phyloP scores from a whole-genome alignment of 2,329 filamentous ascomycete species.

The Grosmannia serpens region DNA sequence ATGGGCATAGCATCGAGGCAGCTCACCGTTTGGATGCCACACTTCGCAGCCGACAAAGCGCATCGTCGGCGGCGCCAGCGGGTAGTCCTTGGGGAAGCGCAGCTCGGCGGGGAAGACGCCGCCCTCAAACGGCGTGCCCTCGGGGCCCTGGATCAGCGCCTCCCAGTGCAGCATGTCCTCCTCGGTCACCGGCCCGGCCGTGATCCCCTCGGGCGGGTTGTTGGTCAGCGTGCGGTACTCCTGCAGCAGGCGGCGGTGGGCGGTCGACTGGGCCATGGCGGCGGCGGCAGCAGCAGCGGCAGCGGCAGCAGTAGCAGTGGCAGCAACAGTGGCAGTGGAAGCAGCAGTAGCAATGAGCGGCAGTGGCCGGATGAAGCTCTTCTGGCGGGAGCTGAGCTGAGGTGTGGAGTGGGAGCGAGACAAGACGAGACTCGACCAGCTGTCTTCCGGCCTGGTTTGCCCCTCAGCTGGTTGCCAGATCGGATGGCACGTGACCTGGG shows the following conservation, averaged over 20 bases:
- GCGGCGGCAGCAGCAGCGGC: not conserved
- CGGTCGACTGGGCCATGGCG: slow-evolving; percentile 47
- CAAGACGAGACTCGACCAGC: not conserved
- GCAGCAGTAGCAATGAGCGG: not conserved
- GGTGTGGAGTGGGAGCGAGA: not conserved
- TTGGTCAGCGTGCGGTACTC: slow-evolving; percentile 92
- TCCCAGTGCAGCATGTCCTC: slow-evolving; percentile 97
- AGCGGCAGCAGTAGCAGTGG: no score
- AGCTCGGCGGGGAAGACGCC: slow-evolving; percentile 92
- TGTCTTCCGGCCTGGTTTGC: no score
- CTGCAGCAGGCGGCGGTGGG: slow-evolving; percentile 75
- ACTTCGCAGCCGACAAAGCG: slow-evolving; percentile 77
- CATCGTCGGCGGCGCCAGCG: slow-evolving; percentile 92
- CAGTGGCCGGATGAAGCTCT: not conserved
- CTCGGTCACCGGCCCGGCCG: slow-evolving; percentile 82
- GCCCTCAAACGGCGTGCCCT: slow-evolving; percentile 91
- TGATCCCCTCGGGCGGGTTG: slow-evolving; percentile 95
- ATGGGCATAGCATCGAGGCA: not conserved
- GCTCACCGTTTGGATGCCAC: slow-evolving; percentile 86
- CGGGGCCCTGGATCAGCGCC: slow-evolving; percentile 87
- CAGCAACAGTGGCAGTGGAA: not conserved
- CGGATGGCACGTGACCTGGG: no score
- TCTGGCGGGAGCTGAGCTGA: not conserved
- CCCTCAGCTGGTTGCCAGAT: no score
- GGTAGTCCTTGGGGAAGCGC: slow-evolving; percentile 92